These are phyloP conservation scores for Fragaria nilgerrensis DNA, from an alignment of 306 rosid genomes.

Conservation along the genomic window DNA sequence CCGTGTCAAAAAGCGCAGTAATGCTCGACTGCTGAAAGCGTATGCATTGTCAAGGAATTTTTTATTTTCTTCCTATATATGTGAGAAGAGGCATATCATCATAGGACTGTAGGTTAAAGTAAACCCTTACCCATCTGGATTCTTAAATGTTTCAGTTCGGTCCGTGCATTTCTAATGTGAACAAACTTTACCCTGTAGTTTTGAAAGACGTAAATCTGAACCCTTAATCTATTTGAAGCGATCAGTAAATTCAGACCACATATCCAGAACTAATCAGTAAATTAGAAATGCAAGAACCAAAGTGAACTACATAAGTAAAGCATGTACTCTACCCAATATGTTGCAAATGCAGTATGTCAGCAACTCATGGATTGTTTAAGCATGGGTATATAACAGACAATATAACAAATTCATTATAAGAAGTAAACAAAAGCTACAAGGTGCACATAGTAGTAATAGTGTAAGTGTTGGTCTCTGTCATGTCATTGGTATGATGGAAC, in stretches of 20 bases:
- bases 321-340: background rate
- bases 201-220: background rate
- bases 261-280: background rate
- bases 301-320: background rate
- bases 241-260: background rate
- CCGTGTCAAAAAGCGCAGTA: constrained; percentile 68
- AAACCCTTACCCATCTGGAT: background rate
- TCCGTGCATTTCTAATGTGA: background rate
- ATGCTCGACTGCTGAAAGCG: constrained; percentile 89
- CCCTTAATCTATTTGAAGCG: background rate
- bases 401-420: background rate
- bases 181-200: background rate
- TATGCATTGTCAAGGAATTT: constrained; percentile 60
- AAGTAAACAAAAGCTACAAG: background rate
- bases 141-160: no score
- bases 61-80: background rate
- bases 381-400: background rate
- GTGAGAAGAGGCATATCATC: background rate
- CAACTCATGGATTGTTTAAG: background rate
- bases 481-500: background rate
- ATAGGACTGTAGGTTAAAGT: background rate
- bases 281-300: background rate
- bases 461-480: background rate
- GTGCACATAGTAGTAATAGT: background rate
- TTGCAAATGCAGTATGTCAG: background rate